Conservation (phyloP, 192 early-diverging fungal species). For the Coemansia sp. region DNA sequence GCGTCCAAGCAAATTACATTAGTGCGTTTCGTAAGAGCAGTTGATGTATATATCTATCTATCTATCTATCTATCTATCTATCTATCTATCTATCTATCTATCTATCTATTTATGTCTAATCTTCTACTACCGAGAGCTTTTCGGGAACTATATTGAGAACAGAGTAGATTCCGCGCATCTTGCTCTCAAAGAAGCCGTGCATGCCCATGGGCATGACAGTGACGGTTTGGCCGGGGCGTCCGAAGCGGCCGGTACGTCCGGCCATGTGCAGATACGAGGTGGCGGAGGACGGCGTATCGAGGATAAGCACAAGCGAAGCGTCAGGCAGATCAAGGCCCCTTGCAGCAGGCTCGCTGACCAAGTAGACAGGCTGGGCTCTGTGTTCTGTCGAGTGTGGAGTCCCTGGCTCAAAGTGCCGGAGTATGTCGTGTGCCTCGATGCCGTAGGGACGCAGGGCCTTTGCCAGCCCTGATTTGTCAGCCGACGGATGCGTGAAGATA, state of each 20-base stretch:
- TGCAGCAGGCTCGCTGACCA: constrained; percentile 74
- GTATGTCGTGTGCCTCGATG: constrained; percentile 26
- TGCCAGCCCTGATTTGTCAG: constrained; percentile 20
- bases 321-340: constrained; percentile 83
- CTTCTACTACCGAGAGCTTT: constrained; percentile 15
- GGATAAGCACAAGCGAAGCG: constrained; percentile 78
- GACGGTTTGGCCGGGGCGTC: constrained; percentile 40
- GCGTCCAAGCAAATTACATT: constrained; percentile 57
- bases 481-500: constrained; percentile 36
- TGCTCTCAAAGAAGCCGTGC: constrained; percentile 39
- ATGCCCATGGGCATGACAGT: constrained; percentile 42
- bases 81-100: not conserved
- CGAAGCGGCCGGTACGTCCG: constrained; percentile 80
- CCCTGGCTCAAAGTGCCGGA: constrained; percentile 13
- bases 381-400: not conserved
- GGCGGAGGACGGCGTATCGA: constrained; percentile 69
- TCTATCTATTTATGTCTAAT: not conserved
- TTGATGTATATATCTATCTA: not conserved
- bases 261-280: constrained; percentile 86
- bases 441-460: constrained; percentile 21
- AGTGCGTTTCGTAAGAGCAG: constrained; percentile 38
- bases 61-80: no score
- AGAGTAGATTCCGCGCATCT: constrained; percentile 42
- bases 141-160: constrained; percentile 9
- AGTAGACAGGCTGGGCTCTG: constrained; percentile 39